Conservation (phyloP, 1,284 basidiomycete genomes). For the Earliella scabrosa region DNA sequence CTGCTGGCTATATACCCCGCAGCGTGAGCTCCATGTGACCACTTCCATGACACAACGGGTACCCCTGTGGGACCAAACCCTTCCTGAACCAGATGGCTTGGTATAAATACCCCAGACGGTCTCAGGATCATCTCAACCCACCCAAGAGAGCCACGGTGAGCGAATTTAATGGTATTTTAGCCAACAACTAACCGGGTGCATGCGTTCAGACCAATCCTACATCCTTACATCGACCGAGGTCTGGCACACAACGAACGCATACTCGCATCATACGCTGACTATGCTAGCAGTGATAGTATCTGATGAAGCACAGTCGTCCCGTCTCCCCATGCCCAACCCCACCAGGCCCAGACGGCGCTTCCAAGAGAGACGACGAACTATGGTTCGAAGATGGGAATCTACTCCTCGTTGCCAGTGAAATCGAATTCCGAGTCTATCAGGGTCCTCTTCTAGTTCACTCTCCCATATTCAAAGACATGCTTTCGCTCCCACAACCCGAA, state of each 20-base stretch:
- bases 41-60: neutral
- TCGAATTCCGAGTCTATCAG: constrained; percentile 4
- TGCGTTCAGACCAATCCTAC: too few species aligned
- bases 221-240: too few species aligned
- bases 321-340: neutral
- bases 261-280: too few species aligned
- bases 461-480: constrained; percentile 1
- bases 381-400: constrained; percentile 7
- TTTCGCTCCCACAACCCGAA: neutral
- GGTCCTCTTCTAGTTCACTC: constrained; percentile 1
- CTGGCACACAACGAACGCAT: too few species aligned
- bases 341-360: neutral
- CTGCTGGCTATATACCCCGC: neutral
- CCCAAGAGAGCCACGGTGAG: neutral
- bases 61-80: constrained; percentile 1
- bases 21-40: constrained; percentile 48
- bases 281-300: too few species aligned
- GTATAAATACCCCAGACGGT: constrained; percentile 1
- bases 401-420: neutral
- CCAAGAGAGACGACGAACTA: constrained; percentile 2
- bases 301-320: neutral
- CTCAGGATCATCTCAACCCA: neutral
- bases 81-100: neutral
- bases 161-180: too few species aligned
- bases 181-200: too few species aligned